Base-by-base conservation (phyloP, 2,329 filamentous ascomycete species). In the Aureobasidium sp. region DNA sequence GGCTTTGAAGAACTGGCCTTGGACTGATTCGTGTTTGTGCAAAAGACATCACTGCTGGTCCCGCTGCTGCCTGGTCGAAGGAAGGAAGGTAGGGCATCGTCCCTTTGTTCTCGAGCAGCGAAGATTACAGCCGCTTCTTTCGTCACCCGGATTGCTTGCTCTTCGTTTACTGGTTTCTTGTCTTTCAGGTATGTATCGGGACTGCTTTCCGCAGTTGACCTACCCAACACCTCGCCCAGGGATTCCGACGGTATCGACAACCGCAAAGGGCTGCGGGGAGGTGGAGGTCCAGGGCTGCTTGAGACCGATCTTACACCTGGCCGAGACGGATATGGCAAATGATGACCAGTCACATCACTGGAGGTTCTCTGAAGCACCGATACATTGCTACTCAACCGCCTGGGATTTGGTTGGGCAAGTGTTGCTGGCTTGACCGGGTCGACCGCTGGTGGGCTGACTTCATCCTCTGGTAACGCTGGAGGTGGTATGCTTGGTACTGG, bases 261-360 rank as follows among this genome's bases (percentile, higher is more conserved):
- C 10, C 72, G 62, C 39, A 73, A 60, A 3, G 72, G 71, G 57
- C 69, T 72, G 10, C 67, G 67, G n/a, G 71, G 70, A n/a, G 71
- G 71, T 14, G 71, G 71, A 25, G 71, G 70, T 48, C 71, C 72
- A 29, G 71, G 71, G 55, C 69, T 71, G 21, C 70, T 67, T 0
- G 69, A 68, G 16, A 70, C 49, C 41, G 67, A 69, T 42, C 68
- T 60, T 32, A 65, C 65, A 16, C 48, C 30, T 8, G 37, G 41
- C n/a, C 27, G 37, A 1, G 47, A 27, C 3, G 10, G 21, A 36
- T 51, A 30, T 7, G 47, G 41, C 34, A 49, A 54, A 27, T 68
- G 67, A 44, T 70, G 57, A 3, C 67, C 67, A 3, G 68, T 66
- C 21, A 68, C 66, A n/a, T 72, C 67, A 61, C 70, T 72, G 1